Conservation (phyloP, 306 rosid species). For the Astragalus membranaceus region DNA sequence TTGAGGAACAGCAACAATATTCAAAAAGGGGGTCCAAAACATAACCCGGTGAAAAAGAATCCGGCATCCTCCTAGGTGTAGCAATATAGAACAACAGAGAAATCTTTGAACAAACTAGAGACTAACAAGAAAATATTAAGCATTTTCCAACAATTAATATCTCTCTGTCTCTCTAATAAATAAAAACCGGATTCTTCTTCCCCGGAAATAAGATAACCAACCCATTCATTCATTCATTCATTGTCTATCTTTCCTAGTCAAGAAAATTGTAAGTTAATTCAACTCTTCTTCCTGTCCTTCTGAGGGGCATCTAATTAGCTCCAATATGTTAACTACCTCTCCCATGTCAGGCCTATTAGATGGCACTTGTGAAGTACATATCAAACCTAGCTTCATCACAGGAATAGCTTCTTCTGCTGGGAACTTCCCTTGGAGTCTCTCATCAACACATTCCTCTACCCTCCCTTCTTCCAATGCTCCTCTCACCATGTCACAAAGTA, state of each 20-base stretch:
- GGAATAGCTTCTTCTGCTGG: conserved; percentile 94
- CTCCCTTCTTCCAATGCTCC: conserved; percentile 88
- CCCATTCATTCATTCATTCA: conserved; percentile 2
- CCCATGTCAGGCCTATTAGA: conserved; percentile 98
- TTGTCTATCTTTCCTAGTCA: conserved; percentile 32
- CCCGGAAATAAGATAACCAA: conserved; percentile 46
- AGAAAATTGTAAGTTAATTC: conserved; percentile 30
- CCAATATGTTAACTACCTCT: conserved; percentile 94
- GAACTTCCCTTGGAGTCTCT: conserved; percentile 72
- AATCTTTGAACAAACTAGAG: conserved; percentile 39
- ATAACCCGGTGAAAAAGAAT: conserved; percentile 97
- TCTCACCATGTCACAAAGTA: conserved; percentile 96
- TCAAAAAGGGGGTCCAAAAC: conserved; percentile 28
- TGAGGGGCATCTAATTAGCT: conserved; percentile 90
- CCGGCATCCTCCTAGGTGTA: conserved; percentile 54
- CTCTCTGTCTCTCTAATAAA: conserved; percentile 15
- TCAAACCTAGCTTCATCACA: conserved; percentile 80
- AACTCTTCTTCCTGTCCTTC: conserved; percentile 86
- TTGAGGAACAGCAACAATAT: conserved; percentile 27
- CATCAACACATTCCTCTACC: conserved; percentile 89
- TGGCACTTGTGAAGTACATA: conserved; percentile 97
- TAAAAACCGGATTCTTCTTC: conserved; percentile 94
- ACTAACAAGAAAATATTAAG: conserved; percentile 22
- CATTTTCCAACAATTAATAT: conserved; percentile 16
- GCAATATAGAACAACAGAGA: conserved; percentile 33